Percentiles rank a stretch among this genome's conserved stretches.
Evolutionary conservation across 371 early-diverging fungal species (phyloP).

Genomic region (Lichtheimia ornata): DNA sequence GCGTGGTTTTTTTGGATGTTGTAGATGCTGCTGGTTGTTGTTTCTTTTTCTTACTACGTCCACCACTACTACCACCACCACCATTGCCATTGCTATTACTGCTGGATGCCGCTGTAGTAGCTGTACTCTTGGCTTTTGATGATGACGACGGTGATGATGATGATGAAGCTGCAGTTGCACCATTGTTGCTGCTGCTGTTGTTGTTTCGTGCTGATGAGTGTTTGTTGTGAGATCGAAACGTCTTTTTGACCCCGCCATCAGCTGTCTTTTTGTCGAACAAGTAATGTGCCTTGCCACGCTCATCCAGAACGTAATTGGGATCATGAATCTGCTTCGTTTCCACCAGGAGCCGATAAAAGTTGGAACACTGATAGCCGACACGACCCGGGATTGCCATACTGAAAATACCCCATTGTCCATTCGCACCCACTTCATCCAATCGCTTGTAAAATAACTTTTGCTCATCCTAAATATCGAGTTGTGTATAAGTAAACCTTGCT

Average conservation of each 20-base stretch:
- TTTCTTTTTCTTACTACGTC: neutral
- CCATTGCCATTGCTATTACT: neutral
- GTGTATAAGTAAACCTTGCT: conserved; percentile 15
- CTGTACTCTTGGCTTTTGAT: neutral
- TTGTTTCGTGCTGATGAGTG: conserved; percentile 21
- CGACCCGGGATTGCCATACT: conserved; percentile 93
- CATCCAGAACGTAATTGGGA: conserved; percentile 88
- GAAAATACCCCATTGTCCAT: conserved; percentile 96
- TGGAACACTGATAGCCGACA: conserved; percentile 95
- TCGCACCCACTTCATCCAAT: conserved; percentile 83
- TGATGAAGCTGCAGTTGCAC: conserved; percentile 8
- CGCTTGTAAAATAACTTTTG: conserved; percentile 80
- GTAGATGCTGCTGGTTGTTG: conserved; percentile 22
- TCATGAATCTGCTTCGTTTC: conserved; percentile 85
- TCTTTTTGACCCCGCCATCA: conserved; percentile 75
- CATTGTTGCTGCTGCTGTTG: conserved; percentile 12
- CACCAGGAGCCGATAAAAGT: conserved; percentile 87
- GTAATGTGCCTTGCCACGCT: conserved; percentile 86
- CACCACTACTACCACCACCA: too few relatives aligned
- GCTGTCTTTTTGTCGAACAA: conserved; percentile 82
- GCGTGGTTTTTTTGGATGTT: conserved; percentile 24
- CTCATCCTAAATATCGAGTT: conserved; percentile 55
- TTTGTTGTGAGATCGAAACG: conserved; percentile 77
- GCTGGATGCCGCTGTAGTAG: neutral
- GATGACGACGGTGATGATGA: neutral